A percentile compares a stretch with the other conserved stretches of the same genome.
phyloP scores from a whole-genome alignment of 2,329 filamentous ascomycete genomes.

The Aspergillus novoparasiticus region DNA sequence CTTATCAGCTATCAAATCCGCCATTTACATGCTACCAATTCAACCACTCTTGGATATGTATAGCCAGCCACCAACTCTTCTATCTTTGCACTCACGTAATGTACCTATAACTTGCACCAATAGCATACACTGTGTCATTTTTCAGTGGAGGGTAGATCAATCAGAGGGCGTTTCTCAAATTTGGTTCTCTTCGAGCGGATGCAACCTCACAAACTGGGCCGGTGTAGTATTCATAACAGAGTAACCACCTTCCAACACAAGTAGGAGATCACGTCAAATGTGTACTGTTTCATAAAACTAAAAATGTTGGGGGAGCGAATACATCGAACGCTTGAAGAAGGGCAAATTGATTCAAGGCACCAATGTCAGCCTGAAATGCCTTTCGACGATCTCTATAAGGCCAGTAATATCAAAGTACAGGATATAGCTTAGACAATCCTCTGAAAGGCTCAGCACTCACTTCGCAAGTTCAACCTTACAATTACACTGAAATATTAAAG shows the following conservation, averaged over 20 bases:
- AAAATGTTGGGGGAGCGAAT: not conserved
- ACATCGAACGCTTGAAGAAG: no score
- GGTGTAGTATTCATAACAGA: not conserved
- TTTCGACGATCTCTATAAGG: no score
- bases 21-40: not conserved
- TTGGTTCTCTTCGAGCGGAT: not conserved
- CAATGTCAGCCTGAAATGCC: no score
- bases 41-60: not conserved
- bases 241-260: not conserved
- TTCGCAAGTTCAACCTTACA: no score
- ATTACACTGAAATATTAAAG: no score
- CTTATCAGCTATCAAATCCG: not conserved
- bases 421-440: no score
- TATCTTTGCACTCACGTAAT: not conserved
- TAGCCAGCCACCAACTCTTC: not conserved
- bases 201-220: not conserved
- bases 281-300: not conserved
- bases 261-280: not conserved
- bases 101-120: not conserved
- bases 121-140: not conserved
- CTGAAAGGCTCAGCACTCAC: no score
- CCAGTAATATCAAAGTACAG: no score
- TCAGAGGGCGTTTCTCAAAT: not conserved
- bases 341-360: no score
- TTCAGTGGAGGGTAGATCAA: not conserved